Base-by-base conservation (phyloP, 768 basidiomycete genomes). In the Boletus huronensis region DNA sequence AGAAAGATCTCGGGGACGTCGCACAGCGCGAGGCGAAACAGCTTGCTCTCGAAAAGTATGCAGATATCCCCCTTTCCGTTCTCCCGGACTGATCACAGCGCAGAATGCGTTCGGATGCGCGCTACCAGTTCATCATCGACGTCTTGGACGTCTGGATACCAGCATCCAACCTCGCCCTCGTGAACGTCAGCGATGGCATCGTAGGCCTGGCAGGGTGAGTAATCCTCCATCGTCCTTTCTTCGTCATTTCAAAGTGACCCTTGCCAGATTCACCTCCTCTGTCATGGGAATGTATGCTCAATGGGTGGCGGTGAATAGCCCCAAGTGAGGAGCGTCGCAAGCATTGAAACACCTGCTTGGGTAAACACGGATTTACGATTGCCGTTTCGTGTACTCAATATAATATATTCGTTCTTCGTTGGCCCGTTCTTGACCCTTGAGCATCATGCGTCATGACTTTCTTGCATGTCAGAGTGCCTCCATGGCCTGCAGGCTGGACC, bases 101-200 rank as follows among this genome's bases (percentile, higher is more conserved):
- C 63, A 88, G 85, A 39, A 79, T 87, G 63, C 83, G 85, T 44
- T 76, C 78, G 44, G 82, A 80, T 6, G 79, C 85, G 29, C 82
- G 85, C 28, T 82, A 82, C 59, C 97, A 98, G 71, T 81, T 98
- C 61, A 73, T 87, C 51, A 84, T 90, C 55, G 97, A 99, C 69
- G 65, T 83, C 19, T 76, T 94, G 54, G 97, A 99, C 68, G 71
- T 93, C 54, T 95, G 88, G 85, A 84, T 95, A 63, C 97, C 97
- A 6, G 89, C 93, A 7, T 85, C 87, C 19, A 87, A 81, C 54
- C 79, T 94, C 38, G 90, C 88, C 16, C 74, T 90, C 49, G 78
- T 85, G 58, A 80, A 81, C 60, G 62, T 95, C 59, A 92, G 88
- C 66, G 97, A 98, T 56, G 95, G 96, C 25, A 65, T 82, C 19